Evolutionary conservation across 352 stramenopile genomes (phyloP).

Genomic region (Phytophthora sojae): DNA sequence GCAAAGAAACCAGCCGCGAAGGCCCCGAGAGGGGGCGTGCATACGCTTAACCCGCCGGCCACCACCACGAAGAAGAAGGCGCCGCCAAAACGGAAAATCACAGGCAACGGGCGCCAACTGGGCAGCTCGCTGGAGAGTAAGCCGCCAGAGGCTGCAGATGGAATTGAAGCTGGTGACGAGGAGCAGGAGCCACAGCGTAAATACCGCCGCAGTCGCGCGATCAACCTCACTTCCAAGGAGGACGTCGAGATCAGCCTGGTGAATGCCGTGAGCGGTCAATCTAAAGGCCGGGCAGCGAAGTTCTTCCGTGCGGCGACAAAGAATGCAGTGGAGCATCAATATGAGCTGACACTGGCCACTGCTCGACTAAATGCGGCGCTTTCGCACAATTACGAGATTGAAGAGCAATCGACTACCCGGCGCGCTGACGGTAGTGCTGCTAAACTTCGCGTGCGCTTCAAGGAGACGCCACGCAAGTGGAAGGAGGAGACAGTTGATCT

Average conservation of each 20-base stretch:
- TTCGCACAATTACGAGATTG: conserved; percentile 63
- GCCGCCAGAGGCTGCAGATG: conserved; percentile 4
- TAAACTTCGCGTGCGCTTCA: conserved; percentile 79
- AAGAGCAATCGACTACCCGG: conserved; percentile 39
- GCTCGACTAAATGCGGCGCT: conserved; percentile 79
- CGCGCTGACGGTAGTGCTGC: conserved; percentile 34
- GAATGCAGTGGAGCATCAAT: conserved; percentile 82
- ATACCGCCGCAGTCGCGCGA: conserved; percentile 55
- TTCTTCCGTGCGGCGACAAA: conserved; percentile 85
- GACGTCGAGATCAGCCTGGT: conserved; percentile 73
- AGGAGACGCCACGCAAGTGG: conserved; percentile 84
- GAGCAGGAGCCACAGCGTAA: conserved; percentile 47
- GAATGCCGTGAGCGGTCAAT: conserved; percentile 66
- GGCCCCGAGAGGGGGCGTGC: conserved; percentile 43
- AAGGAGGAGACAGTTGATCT: conserved; percentile 78
- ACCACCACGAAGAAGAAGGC: conserved; percentile 28
- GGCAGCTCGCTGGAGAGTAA: conserved; percentile 56
- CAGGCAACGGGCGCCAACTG: conserved; percentile 58
- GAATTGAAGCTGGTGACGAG: conserved; percentile 4
- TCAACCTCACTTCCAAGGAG: conserved; percentile 82
- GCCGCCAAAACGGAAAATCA: conserved; percentile 52
- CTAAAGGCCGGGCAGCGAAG: conserved; percentile 66
- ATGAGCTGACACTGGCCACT: conserved; percentile 77
- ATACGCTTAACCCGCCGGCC: conserved; percentile 49
- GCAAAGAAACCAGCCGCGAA: conserved; percentile 34